phyloP scores from a whole-genome alignment of 345 rosid species.

The Aethionema arabicum region DNA sequence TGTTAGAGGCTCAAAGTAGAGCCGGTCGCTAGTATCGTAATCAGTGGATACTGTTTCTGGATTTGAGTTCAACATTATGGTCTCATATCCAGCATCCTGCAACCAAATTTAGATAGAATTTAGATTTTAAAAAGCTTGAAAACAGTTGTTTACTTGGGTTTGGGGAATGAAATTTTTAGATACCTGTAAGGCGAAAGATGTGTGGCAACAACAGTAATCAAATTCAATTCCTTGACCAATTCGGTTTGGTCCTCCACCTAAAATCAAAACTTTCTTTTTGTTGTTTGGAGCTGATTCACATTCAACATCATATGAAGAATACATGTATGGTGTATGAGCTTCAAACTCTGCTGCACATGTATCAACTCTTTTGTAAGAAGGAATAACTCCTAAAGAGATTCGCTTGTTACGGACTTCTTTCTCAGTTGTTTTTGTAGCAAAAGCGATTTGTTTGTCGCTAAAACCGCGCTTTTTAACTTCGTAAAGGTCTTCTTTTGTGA shows the following conservation, averaged over 20 bases:
- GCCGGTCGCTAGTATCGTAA: conserved; percentile 95
- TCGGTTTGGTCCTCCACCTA: conserved; percentile 98
- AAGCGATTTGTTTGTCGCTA: conserved; percentile 95
- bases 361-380: conserved; percentile 90
- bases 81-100: conserved; percentile 96
- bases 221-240: conserved; percentile 98
- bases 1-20: conserved; percentile 92
- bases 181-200: conserved; percentile 96
- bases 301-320: conserved; percentile 88
- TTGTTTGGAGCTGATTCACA: conserved; percentile 88
- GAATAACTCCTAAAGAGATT: conserved; percentile 67
- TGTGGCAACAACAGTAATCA: conserved; percentile 98
- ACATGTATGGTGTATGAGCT: conserved; percentile 96
- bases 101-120: conserved; percentile 24
- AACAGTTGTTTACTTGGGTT: conserved; percentile 5
- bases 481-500: conserved; percentile 76
- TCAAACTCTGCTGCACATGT: conserved; percentile 99
- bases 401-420: conserved; percentile 73
- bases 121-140: not conserved
- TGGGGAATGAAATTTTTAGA: conserved; percentile 9
- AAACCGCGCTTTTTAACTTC: conserved; percentile 85
- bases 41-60: conserved; percentile 98
- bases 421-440: conserved; percentile 82
- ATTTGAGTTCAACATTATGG: conserved; percentile 97
- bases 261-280: conserved; percentile 82